Conservation (phyloP, 2,329 filamentous ascomycete species). For the Chaetomiaceae sp. region DNA sequence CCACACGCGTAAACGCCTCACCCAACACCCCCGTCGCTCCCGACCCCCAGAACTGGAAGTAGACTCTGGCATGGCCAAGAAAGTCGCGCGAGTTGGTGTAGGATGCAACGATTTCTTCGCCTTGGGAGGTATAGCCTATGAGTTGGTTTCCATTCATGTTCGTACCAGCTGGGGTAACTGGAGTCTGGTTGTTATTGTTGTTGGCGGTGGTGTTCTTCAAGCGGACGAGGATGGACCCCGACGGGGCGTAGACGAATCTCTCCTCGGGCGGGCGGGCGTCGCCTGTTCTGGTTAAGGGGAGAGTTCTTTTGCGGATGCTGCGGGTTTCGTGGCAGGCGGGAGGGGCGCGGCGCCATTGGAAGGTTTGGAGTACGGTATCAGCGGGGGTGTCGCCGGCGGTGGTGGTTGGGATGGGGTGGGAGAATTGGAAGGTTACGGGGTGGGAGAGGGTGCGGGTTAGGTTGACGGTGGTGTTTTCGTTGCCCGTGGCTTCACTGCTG, state of each 20-base stretch:
- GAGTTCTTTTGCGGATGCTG: conserved; percentile 5
- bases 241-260: not conserved
- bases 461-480: not conserved
- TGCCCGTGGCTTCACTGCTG: not conserved
- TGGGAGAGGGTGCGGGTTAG: conserved; percentile 1
- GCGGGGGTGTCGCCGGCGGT: not conserved
- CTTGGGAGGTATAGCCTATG: conserved; percentile 10
- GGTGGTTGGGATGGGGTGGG: not conserved
- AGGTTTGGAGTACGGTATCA: not conserved
- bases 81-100: conserved; percentile 2
- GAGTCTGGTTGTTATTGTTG: not conserved
- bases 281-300: conserved; percentile 1
- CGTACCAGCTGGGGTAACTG: not conserved
- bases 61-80: not conserved
- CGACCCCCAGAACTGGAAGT: conserved; percentile 21
- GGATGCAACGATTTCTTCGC: conserved; percentile 19
- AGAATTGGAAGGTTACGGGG: conserved; percentile 6
- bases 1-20: conserved; percentile 13
- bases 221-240: conserved; percentile 12
- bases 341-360: conserved; percentile 10
- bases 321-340: conserved; percentile 4
- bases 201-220: not conserved
- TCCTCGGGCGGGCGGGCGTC: conserved; percentile 8
- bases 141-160: not conserved
- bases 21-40: conserved; percentile 14